Conservation (phyloP, 139 green algal species). For the Haematococcus sp. region DNA sequence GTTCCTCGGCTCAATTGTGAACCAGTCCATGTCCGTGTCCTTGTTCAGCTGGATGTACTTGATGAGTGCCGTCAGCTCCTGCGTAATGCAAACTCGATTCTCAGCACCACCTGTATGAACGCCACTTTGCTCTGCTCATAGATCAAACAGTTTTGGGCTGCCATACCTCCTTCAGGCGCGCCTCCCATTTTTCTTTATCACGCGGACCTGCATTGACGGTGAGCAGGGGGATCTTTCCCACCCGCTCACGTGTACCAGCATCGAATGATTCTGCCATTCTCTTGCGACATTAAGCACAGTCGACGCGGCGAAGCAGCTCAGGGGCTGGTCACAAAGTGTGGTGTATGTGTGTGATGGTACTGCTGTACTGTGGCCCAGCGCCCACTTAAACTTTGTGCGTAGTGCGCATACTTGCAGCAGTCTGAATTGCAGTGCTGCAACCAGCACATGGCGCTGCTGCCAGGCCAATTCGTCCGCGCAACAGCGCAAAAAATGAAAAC, state of each 20-base stretch:
- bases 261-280: conserved; percentile 76
- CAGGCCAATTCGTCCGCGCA: no score
- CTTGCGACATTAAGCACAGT: no score
- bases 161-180: conserved; percentile 47
- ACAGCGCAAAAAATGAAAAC: no score
- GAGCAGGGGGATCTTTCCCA: conserved; percentile 92
- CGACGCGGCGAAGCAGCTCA: no score
- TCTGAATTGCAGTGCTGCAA: no score
- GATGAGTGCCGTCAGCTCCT: conserved; percentile 91
- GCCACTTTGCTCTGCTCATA: neutral
- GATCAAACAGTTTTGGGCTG: neutral
- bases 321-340: no score
- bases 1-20: conserved; percentile 83
- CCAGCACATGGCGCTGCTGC: no score
- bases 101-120: neutral
- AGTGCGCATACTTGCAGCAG: no score
- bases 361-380: no score
- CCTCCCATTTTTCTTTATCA: conserved; percentile 56
- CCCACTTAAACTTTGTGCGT: no score
- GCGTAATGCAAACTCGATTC: neutral
- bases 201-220: conserved; percentile 61
- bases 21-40: conserved; percentile 92
- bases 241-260: conserved; percentile 59
- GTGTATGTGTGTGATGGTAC: no score
- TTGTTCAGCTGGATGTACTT: conserved; percentile 96